Conservation (phyloP, 1,139 yeast genomes). For the Casaregolazyma lundiana region DNA sequence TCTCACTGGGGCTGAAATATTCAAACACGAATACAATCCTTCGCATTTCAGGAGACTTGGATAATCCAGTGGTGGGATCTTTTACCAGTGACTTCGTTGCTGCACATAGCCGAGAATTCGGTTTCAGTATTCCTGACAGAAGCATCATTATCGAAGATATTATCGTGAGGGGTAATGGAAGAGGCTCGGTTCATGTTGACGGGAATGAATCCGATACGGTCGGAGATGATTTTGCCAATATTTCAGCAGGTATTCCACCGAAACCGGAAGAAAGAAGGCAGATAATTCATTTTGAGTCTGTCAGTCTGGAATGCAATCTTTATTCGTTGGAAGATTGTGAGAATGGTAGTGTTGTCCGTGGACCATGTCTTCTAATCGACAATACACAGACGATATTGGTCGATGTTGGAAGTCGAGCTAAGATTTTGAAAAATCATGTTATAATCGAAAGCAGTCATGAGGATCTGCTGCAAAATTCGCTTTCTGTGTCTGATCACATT, state of each 20-base stretch:
- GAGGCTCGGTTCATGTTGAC: too few species aligned
- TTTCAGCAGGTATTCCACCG: background rate
- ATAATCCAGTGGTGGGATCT: too few species aligned
- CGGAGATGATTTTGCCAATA: too few species aligned
- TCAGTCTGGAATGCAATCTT: constrained; percentile 5
- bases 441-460: too few species aligned
- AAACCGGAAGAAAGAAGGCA: too few species aligned
- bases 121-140: constrained; percentile 12
- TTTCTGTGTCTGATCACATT: too few species aligned
- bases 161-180: background rate
- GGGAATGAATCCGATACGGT: background rate
- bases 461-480: constrained; percentile 27
- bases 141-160: constrained; percentile 11
- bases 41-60: constrained; percentile 5
- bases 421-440: constrained; percentile 48
- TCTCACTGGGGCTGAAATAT: constrained; percentile 14
- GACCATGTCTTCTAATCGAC: constrained; percentile 68
- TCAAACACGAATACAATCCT: constrained; percentile 14
- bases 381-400: constrained; percentile 67
- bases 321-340: constrained; percentile 10
- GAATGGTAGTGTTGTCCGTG: constrained; percentile 33
- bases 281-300: constrained; percentile 13
- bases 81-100: constrained; percentile 2
- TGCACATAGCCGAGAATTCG: constrained; percentile 12
- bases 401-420: constrained; percentile 55